Evolutionary conservation across 1,284 basidiomycete species (phyloP).

Genomic region (Boletus chippewaensis): DNA sequence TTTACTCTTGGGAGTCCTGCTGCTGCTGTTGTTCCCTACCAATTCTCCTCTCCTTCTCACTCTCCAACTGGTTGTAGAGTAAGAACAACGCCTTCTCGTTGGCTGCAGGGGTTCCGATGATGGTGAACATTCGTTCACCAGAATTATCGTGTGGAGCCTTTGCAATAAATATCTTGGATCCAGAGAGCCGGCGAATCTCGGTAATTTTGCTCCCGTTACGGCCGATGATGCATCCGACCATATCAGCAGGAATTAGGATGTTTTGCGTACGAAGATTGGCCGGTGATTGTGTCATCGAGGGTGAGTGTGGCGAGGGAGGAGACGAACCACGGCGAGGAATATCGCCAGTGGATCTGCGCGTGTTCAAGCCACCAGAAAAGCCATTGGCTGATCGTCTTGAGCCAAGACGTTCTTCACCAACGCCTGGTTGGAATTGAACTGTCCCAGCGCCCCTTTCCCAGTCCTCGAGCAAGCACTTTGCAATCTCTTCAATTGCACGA

Average conservation of each 20-base stretch:
- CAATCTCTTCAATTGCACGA: constrained; percentile 90
- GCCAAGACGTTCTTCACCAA: constrained; percentile 64
- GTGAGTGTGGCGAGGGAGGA: constrained; percentile 52
- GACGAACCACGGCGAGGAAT: constrained; percentile 42
- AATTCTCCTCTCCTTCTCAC: constrained; percentile 89
- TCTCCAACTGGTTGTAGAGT: constrained; percentile 95
- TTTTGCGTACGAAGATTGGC: constrained; percentile 94
- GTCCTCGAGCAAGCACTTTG: constrained; percentile 91
- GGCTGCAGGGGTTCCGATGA: constrained; percentile 92
- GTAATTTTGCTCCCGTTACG: constrained; percentile 98
- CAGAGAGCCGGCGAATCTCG: constrained; percentile 94
- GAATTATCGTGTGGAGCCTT: constrained; percentile 98
- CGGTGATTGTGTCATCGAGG: constrained; percentile 45
- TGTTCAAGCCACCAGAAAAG: constrained; percentile 37
- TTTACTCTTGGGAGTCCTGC: constrained; percentile 49
- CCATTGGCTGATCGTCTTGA: constrained; percentile 43
- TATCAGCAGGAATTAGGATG: constrained; percentile 97
- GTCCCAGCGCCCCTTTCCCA: constrained; percentile 93
- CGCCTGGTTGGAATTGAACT: constrained; percentile 91
- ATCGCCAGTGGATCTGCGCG: constrained; percentile 58
- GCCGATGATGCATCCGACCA: constrained; percentile 98
- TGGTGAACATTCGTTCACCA: constrained; percentile 99
- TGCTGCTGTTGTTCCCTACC: constrained; percentile 66
- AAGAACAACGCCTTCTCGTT: constrained; percentile 97
- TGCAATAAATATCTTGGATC: constrained; percentile 96